phyloP scores from a whole-genome alignment of 768 basidiomycete genomes.

The Rhodotorula graminis region DNA sequence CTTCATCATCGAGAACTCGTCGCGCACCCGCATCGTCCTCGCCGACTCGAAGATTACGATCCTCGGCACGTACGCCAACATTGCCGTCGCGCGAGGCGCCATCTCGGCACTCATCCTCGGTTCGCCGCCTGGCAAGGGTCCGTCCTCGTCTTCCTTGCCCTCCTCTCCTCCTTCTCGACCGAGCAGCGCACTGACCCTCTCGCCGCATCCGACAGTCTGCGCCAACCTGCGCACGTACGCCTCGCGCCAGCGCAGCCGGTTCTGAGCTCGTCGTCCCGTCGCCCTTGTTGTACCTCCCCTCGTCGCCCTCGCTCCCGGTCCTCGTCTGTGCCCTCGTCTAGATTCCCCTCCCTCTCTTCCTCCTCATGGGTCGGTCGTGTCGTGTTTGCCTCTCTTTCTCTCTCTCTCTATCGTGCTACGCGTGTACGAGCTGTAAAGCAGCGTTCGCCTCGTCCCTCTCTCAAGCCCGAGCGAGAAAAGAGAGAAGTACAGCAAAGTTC shows the following conservation, averaged over 20 bases:
- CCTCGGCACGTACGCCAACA: slow-evolving; percentile 96
- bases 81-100: slow-evolving; percentile 93
- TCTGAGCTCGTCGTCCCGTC: neutral
- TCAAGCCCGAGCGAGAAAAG: neutral
- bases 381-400: too few species aligned
- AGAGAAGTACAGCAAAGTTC: neutral
- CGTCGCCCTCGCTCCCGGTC: too few species aligned
- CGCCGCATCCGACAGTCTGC: neutral
- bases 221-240: slow-evolving; percentile 2
- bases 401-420: too few species aligned
- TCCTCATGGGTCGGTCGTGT: neutral
- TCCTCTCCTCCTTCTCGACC: neutral
- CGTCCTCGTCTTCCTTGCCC: neutral
- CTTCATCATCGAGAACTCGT: slow-evolving; percentile 96
- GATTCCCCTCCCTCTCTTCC: neutral
- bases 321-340: neutral
- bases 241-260: neutral
- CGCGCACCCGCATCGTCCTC: slow-evolving; percentile 92
- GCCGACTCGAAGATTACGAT: slow-evolving; percentile 99
- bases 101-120: slow-evolving; percentile 53
- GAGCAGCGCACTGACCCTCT: too few species aligned
- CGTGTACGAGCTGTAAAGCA: neutral
- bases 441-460: neutral
- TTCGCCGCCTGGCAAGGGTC: slow-evolving; percentile 46
- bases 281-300: too few species aligned